A percentile compares a stretch with the other conserved stretches of the same genome.
Evolutionary conservation across 371 early-diverging fungal species (phyloP).

Genomic region (Mucor plumbeus): DNA sequence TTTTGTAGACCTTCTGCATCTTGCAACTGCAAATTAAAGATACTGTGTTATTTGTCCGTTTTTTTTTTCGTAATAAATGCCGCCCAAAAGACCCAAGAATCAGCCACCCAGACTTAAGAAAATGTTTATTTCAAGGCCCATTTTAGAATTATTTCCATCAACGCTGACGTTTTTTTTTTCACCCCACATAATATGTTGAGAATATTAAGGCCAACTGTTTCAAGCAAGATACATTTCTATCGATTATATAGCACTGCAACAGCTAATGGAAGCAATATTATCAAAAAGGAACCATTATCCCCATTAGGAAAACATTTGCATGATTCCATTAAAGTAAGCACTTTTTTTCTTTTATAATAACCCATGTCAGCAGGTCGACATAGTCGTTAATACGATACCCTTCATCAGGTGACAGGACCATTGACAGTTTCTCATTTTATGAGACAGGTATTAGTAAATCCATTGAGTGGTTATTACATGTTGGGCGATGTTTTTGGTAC

Average conservation of each 20-base stretch:
- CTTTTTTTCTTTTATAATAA: too few species aligned
- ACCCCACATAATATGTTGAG: not conserved
- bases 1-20: too few species aligned
- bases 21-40: too few species aligned
- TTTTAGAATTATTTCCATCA: too few species aligned
- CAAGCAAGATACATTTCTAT: not conserved
- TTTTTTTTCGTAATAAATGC: too few species aligned
- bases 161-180: not conserved
- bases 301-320: slow-evolving; percentile 67
- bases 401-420: slow-evolving; percentile 73
- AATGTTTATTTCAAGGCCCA: too few species aligned
- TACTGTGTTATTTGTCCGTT: too few species aligned
- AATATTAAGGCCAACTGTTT: not conserved
- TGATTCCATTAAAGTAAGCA: slow-evolving; percentile 65
- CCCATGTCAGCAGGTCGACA: too few species aligned
- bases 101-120: too few species aligned
- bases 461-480: slow-evolving; percentile 93
- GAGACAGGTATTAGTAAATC: slow-evolving; percentile 87
- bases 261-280: not conserved
- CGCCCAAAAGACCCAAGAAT: too few species aligned
- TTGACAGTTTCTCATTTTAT: slow-evolving; percentile 89
- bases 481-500: slow-evolving; percentile 89
- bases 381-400: not conserved
- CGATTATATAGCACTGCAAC: not conserved
- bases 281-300: slow-evolving; percentile 60